These are phyloP conservation scores for Schizosaccharomyces lindneri DNA, from an alignment of 805 yeast genomes.

Conservation along the genomic window DNA sequence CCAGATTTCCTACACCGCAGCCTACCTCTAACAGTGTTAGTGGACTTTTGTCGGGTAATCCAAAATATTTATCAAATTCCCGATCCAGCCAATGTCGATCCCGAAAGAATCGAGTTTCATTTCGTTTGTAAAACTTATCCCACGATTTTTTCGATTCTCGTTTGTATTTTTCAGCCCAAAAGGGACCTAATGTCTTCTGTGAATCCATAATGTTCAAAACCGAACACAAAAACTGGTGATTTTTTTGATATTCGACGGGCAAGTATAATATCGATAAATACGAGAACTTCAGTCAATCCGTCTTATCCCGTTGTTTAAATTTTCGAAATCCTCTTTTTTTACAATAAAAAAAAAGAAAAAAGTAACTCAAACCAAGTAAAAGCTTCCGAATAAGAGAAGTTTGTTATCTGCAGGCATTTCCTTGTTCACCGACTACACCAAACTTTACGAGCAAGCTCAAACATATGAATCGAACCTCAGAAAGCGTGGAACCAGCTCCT, in stretches of 20 bases:
- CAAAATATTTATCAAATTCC: background rate
- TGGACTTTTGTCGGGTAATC: background rate
- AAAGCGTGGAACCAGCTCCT: background rate
- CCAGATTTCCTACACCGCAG: slow-evolving; percentile 1
- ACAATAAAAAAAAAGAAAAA: too few species aligned
- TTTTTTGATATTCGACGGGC: too few species aligned
- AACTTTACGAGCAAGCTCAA: too few species aligned
- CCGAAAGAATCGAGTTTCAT: background rate
- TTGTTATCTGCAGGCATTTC: too few species aligned
- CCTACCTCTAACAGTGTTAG: background rate
- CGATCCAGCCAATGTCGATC: slow-evolving; percentile 2
- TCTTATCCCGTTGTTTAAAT: too few species aligned
- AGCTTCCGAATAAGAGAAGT: too few species aligned
- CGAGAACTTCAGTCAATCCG: too few species aligned
- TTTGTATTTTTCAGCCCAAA: slow-evolving; percentile 2
- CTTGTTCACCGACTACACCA: too few species aligned
- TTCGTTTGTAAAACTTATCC: slow-evolving; percentile 1
- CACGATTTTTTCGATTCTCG: background rate
- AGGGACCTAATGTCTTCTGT: background rate
- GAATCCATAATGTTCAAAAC: background rate
- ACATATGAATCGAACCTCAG: background rate
- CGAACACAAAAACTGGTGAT: too few species aligned
- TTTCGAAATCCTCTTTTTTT: too few species aligned
- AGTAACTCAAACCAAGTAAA: too few species aligned
- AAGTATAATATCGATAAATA: too few species aligned